Conservation (phyloP, 768 basidiomycete species). For the Podaxis carcinomalis region DNA sequence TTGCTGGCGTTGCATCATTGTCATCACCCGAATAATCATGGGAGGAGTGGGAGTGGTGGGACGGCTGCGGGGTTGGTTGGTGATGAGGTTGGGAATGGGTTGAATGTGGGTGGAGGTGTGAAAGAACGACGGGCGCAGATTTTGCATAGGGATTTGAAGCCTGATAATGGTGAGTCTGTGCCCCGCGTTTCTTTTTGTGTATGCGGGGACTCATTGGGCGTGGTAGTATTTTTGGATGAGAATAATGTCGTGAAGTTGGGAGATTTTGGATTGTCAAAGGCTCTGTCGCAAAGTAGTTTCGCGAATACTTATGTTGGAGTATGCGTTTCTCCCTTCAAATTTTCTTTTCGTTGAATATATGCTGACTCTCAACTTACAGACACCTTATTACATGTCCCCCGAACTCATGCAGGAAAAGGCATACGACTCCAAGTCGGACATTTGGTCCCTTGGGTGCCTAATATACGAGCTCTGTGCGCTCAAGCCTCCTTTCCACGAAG, state of each 20-base stretch:
- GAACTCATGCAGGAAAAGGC: slow-evolving; percentile 96
- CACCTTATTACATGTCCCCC: slow-evolving; percentile 99
- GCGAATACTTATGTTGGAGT: slow-evolving; percentile 98
- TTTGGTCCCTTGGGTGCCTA: slow-evolving; percentile 97
- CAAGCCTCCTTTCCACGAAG: slow-evolving; percentile 91
- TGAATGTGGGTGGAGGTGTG: slow-evolving; percentile 15
- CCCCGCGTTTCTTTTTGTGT: not conserved
- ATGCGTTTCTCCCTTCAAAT: slow-evolving; percentile 24
- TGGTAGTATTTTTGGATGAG: slow-evolving; percentile 83
- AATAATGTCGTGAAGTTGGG: slow-evolving; percentile 88
- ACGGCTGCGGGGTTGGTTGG: slow-evolving; percentile 16
- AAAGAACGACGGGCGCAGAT: slow-evolving; percentile 66
- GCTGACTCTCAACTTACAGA: slow-evolving; percentile 42
- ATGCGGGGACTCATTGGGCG: not conserved
- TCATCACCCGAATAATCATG: slow-evolving; percentile 72
- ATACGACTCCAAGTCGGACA: slow-evolving; percentile 97
- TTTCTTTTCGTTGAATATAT: not conserved
- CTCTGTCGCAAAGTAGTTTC: slow-evolving; percentile 81
- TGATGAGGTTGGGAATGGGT: slow-evolving; percentile 18
- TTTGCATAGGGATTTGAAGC: slow-evolving; percentile 93
- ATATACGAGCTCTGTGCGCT: slow-evolving; percentile 95
- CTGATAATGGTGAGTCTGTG: slow-evolving; percentile 77
- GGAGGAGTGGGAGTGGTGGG: slow-evolving; percentile 37
- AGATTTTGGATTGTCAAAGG: slow-evolving; percentile 95
- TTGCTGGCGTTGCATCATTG: slow-evolving; percentile 87